Conservation (phyloP, 192 early-diverging fungal genomes). For the Anaeromyces robustus region DNA sequence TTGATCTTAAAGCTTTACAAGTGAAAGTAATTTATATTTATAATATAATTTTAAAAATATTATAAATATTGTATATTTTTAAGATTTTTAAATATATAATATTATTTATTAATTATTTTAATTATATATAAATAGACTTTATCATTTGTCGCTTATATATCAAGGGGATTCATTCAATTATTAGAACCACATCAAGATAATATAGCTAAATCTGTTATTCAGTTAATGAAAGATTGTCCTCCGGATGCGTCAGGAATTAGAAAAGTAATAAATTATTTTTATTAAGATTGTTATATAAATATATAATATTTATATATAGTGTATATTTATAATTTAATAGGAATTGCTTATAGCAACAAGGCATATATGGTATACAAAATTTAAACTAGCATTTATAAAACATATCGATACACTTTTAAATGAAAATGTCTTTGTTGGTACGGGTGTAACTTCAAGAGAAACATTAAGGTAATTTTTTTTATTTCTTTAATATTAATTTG, state of each 20-base stretch:
- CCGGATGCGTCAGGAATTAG: slow-evolving; percentile 79
- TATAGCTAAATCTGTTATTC: slow-evolving; percentile 78
- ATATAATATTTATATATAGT: no score
- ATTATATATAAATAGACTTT: slow-evolving; percentile 42
- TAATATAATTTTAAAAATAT: no score
- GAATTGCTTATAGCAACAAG: slow-evolving; percentile 89
- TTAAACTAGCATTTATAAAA: slow-evolving; percentile 71
- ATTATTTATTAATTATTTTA: neutral
- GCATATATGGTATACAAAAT: slow-evolving; percentile 86
- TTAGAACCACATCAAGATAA: slow-evolving; percentile 57
- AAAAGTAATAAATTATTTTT: slow-evolving; percentile 43
- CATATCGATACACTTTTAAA: slow-evolving; percentile 86
- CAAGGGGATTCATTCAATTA: slow-evolving; percentile 55
- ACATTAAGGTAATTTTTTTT: slow-evolving; percentile 47
- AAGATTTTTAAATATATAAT: no score
- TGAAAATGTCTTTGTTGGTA: slow-evolving; percentile 84
- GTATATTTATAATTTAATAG: slow-evolving; percentile 10
- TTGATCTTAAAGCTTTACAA: slow-evolving; percentile 87
- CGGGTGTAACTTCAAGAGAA: slow-evolving; percentile 82
- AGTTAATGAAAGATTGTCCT: slow-evolving; percentile 81
- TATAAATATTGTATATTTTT: no score
- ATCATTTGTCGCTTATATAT: slow-evolving; percentile 91
- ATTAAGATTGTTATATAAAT: no score
- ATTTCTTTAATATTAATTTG: neutral
- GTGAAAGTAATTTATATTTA: slow-evolving; percentile 77